Percentiles rank a stretch among this genome's conserved stretches.
Evolutionary conservation across 2,329 filamentous ascomycete species (phyloP).

Genomic region (Fusarium secorum): DNA sequence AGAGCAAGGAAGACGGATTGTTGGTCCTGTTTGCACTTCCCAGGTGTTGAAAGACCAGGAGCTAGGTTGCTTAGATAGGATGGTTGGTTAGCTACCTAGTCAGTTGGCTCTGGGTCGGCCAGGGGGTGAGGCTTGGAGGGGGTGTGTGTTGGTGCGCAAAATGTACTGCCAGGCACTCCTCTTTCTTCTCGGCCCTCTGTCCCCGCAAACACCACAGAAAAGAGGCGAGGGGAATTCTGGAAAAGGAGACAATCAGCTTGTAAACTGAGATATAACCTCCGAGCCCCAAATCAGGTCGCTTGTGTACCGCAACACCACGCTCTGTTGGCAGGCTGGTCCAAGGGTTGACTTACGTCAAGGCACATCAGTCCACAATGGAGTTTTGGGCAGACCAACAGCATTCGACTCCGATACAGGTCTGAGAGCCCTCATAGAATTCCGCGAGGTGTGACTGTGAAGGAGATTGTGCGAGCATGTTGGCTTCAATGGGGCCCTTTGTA

Average conservation of each 20-base stretch:
- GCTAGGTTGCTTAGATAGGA: slow-evolving; percentile 37
- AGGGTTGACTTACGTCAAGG: slow-evolving; percentile 42
- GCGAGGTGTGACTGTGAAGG: slow-evolving; percentile 29
- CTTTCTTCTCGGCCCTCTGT: slow-evolving; percentile 34
- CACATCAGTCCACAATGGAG: slow-evolving; percentile 40
- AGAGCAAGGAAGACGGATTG: slow-evolving; percentile 36
- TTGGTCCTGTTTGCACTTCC: slow-evolving; percentile 39
- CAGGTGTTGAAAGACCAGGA: slow-evolving; percentile 33
- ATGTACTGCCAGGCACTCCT: slow-evolving; percentile 38
- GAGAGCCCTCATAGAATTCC: slow-evolving; percentile 16
- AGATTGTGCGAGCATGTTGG: slow-evolving; percentile 26
- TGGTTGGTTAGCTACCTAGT: slow-evolving; percentile 39
- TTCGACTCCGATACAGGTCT: slow-evolving; percentile 27
- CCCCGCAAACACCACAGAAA: slow-evolving; percentile 39
- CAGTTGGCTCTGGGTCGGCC: slow-evolving; percentile 36
- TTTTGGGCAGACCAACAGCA: slow-evolving; percentile 35
- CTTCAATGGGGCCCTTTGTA: slow-evolving; percentile 37
- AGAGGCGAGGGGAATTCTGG: slow-evolving; percentile 22
- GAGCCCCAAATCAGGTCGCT: slow-evolving; percentile 39
- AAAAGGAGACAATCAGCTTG: slow-evolving; percentile 33
- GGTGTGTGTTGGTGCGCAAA: slow-evolving; percentile 37
- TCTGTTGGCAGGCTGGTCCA: slow-evolving; percentile 33
- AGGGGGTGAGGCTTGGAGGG: slow-evolving; percentile 37
- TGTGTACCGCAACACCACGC: slow-evolving; percentile 37
- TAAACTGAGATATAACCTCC: slow-evolving; percentile 38